Percentiles rank a stretch among this genome's conserved stretches.
These are phyloP conservation scores for Eutypa lata DNA, from an alignment of 2,329 filamentous ascomycete species.

Conservation along the genomic window DNA sequence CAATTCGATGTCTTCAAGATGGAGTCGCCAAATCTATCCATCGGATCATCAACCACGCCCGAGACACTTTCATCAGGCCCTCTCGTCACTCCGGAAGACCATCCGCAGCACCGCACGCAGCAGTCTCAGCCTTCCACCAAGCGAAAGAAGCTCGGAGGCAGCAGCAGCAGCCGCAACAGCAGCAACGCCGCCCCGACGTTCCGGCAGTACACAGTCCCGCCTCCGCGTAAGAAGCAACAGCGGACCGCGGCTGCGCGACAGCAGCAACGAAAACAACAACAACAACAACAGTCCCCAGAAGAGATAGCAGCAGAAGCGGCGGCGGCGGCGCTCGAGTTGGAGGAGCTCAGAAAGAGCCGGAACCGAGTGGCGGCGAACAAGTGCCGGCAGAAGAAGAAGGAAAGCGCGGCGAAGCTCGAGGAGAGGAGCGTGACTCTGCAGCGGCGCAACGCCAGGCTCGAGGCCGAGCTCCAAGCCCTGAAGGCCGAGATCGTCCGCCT, in stretches of 20 bases:
- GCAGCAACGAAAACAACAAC: not conserved
- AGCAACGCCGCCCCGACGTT: too few relatives aligned
- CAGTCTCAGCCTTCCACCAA: not conserved
- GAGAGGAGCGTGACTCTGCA: constrained; percentile 43
- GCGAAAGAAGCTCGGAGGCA: not conserved
- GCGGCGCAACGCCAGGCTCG: constrained; percentile 38
- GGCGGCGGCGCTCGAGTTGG: constrained; percentile 47
- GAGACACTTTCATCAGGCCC: constrained; percentile 20
- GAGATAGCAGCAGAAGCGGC: constrained; percentile 18
- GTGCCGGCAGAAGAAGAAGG: constrained; percentile 66
- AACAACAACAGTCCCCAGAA: constrained; percentile 3
- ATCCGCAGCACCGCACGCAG: constrained; percentile 2
- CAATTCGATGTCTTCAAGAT: constrained; percentile 9
- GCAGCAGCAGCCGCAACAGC: not conserved
- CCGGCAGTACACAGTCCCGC: not conserved
- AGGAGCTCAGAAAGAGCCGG: constrained; percentile 54
- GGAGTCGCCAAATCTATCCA: constrained; percentile 22
- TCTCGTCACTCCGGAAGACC: constrained; percentile 18
- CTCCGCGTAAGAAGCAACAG: constrained; percentile 17
- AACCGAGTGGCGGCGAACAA: constrained; percentile 73
- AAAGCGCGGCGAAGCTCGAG: constrained; percentile 49
- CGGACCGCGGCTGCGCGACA: too few relatives aligned
- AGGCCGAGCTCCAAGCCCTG: constrained; percentile 40
- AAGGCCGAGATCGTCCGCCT: constrained; percentile 43
- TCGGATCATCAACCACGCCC: constrained; percentile 22